Conservation (phyloP, 495 filamentous ascomycete species). For the Xeromyces bisporus region DNA sequence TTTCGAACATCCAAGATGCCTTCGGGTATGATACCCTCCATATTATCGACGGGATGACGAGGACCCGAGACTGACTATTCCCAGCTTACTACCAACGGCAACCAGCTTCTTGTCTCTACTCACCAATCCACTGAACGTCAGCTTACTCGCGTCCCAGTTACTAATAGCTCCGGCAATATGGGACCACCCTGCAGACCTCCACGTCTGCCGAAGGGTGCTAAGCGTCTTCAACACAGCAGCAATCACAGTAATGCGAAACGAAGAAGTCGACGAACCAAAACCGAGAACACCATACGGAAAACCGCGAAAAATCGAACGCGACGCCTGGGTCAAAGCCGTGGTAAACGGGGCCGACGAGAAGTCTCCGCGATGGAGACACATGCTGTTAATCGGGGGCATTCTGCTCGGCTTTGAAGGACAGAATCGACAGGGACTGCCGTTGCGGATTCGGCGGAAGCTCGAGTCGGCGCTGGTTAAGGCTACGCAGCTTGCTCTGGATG, state of each 20-base stretch:
- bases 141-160: conserved; percentile 77
- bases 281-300: conserved; percentile 18
- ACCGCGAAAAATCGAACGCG: conserved; percentile 35
- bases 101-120: conserved; percentile 67
- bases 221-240: conserved; percentile 80
- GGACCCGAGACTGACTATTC: conserved; percentile 5
- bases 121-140: conserved; percentile 78
- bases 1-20: conserved; percentile 34
- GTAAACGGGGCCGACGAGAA: conserved; percentile 70
- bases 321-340: conserved; percentile 73
- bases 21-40: conserved; percentile 27
- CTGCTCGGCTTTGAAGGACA: conserved; percentile 65
- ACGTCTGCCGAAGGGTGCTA: conserved; percentile 56
- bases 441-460: conserved; percentile 47
- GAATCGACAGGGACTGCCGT: conserved; percentile 44
- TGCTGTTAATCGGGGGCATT: conserved; percentile 63
- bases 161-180: conserved; percentile 78
- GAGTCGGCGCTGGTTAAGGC: conserved; percentile 65
- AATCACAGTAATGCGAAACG: conserved; percentile 43
- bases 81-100: conserved; percentile 62
- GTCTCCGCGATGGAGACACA: conserved; percentile 76
- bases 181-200: conserved; percentile 54
- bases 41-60: conserved; percentile 1
- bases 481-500: conserved; percentile 55
- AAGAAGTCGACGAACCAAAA: conserved; percentile 21